Base-by-base conservation (phyloP, 139 green algal species). In the Chlorella vulgaris region DNA sequence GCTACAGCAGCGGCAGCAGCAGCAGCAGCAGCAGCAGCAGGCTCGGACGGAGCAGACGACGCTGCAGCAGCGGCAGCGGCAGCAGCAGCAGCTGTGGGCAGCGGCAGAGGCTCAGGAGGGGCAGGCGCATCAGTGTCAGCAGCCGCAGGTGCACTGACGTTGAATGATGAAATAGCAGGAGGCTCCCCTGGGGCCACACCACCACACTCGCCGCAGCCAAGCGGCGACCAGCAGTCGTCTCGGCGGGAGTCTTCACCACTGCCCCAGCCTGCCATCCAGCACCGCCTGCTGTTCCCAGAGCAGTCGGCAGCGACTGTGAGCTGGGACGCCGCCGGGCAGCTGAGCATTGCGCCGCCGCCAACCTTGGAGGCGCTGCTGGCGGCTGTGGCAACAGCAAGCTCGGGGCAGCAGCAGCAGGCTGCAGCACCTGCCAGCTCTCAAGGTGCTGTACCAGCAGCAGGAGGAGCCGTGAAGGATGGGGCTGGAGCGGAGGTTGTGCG, bases 321-420 rank as follows among this genome's bases (percentile, higher is more conserved):
- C 60, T 74, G 75, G 68, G 50, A 73, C 35, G 51, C n/a, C 1
- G 47, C 19, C 0, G 77, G 77, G 22, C 24, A 39, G 74, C 76
- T 86, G 24, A 4, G 6, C 4, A 60, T 86, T 39, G 81, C 81
- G 13, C 43, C 81, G 28, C 81, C 81, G 21, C 81, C 81, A 3
- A 10, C 70, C 0, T 51, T 85, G 10, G 69, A 81, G 3, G 28
- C 50, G 0, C 29, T 85, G 38, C 53, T 85, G 47, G 58, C 79
- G 22, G 66, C 5, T 6, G 1, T 43, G n/a, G 38, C 38, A 13
- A 26, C 74, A 29, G 53, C 8, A 55, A 36, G 7, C 5, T 1
- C 29, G 58, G 7, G 58, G 58, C 58, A 67, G 58, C 58, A 31
- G 58, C 24, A 22, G 36, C 74, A 29, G 51, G 1, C 47, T 53